Conservation (phyloP, 2,329 filamentous ascomycete genomes). For the Biscogniauxia marginata region DNA sequence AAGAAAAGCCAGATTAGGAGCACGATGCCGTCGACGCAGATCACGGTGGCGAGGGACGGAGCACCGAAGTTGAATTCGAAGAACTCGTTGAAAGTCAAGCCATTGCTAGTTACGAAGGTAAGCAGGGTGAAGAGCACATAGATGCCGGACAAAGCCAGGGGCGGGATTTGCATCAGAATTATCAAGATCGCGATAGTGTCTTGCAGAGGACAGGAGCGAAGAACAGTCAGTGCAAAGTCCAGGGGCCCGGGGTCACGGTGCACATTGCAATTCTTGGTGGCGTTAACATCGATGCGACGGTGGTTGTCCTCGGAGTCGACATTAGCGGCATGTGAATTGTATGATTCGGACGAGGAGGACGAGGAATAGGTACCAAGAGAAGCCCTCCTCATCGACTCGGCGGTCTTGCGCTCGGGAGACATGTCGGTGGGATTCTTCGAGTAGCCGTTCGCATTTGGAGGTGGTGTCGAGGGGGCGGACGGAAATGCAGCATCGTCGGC, state of each 20-base stretch:
- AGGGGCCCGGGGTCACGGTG: conserved; percentile 72
- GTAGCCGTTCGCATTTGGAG: conserved; percentile 37
- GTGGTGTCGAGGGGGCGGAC: conserved; percentile 35
- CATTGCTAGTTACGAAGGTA: conserved; percentile 83
- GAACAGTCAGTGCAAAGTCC: conserved; percentile 78
- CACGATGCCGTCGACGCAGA: conserved; percentile 80
- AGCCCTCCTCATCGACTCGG: conserved; percentile 36
- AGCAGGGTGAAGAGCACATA: conserved; percentile 91
- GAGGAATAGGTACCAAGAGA: conserved; percentile 51
- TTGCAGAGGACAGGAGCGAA: conserved; percentile 84
- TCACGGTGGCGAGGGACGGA: conserved; percentile 79
- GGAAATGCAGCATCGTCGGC: conserved; percentile 33
- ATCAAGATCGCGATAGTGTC: conserved; percentile 97
- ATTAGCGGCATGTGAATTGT: conserved; percentile 38
- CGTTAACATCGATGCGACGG: conserved; percentile 69
- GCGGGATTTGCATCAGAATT: conserved; percentile 88
- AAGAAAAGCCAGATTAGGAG: conserved; percentile 84
- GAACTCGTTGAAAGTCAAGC: conserved; percentile 83
- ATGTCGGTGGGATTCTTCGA: conserved; percentile 38
- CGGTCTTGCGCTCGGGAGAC: conserved; percentile 40
- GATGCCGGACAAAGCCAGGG: conserved; percentile 81
- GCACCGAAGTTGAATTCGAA: conserved; percentile 85
- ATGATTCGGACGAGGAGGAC: conserved; percentile 54
- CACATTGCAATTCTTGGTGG: conserved; percentile 64
- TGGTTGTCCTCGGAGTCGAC: conserved; percentile 48